phyloP scores from a whole-genome alignment of 352 stramenopile genomes.

The Bremia lactucae region DNA sequence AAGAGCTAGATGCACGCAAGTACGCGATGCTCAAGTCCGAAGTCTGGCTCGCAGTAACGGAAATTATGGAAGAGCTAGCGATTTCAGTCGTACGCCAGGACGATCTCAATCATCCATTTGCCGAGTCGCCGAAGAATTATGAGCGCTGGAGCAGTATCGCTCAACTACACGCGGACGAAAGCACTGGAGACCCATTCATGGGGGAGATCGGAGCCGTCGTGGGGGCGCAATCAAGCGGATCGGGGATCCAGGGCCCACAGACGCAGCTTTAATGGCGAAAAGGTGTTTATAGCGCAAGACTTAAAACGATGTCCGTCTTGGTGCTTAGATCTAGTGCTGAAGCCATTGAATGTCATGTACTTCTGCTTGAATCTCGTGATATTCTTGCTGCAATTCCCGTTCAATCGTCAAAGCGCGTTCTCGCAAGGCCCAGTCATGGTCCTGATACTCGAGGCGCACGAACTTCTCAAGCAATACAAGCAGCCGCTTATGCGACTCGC shows the following conservation, averaged over 20 bases:
- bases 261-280: slow-evolving; percentile 34
- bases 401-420: slow-evolving; percentile 49
- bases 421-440: slow-evolving; percentile 30
- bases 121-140: slow-evolving; percentile 24
- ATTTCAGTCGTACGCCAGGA: slow-evolving; percentile 44
- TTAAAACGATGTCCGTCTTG: too few relatives aligned
- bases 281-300: too few relatives aligned
- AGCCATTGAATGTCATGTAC: slow-evolving; percentile 22
- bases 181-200: slow-evolving; percentile 36
- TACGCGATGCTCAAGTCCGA: slow-evolving; percentile 85
- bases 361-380: slow-evolving; percentile 36
- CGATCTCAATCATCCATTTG: slow-evolving; percentile 26
- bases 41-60: slow-evolving; percentile 81
- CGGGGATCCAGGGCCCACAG: slow-evolving; percentile 17
- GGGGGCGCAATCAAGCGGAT: slow-evolving; percentile 21
- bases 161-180: slow-evolving; percentile 12
- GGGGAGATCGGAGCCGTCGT: slow-evolving; percentile 48
- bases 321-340: slow-evolving; percentile 12
- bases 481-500: slow-evolving; percentile 31
- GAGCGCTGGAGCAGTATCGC: slow-evolving; percentile 16
- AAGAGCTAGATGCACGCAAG: slow-evolving; percentile 78
- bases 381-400: slow-evolving; percentile 49
- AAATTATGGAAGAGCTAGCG: slow-evolving; percentile 80
- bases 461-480: slow-evolving; percentile 46
- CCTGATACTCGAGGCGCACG: slow-evolving; percentile 43